Evolutionary conservation across 176 grass and related monocot species (phyloP), one percentile per base, ranked within the genome.

Genomic region (Oropetium thomaeum): DNA sequence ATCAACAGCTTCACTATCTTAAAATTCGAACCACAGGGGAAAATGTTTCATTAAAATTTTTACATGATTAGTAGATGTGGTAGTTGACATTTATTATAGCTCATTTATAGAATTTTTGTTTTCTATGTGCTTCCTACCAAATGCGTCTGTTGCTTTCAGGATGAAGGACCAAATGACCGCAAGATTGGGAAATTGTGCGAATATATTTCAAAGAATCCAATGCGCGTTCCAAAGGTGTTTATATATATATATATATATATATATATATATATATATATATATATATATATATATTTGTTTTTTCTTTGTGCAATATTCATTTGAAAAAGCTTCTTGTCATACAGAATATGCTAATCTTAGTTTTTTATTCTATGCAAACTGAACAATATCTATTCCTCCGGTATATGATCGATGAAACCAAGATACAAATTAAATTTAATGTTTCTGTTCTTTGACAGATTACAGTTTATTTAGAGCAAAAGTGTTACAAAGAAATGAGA

Each of bases 101-200:
- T 45, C 49, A 52, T 49, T 7, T 52, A 10, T 22, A 22, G 7
- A 52, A 52, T 29, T 29, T 0, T 28, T 48, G 10, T 23, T 66
- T 58, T 48, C 40, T 4, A 43, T 28, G 33, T 25, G 13, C 25
- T 58, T 35, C 11, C 61, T 80, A 26, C 17, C 52, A 39, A 12
- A 31, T 61, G 15, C 41, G 25, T 37, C 1, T 45, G 11, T 75
- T 86, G 5, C 17, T 53, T 83, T 84, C 73, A 98, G 95, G 95
- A 98, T 44, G 95, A 94, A 87, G 78, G 29, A 26, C 95, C 95
- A 54, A 98, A 94, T 81, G 91, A 94, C 63, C 86, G 95, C 40
- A 90, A 98, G 74, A 98, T 98, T 8, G 73, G 86, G 6, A 98
- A 98, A 89, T 71, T 98, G 66, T 98, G 95, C 35, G 95, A 98